Base-by-base conservation (phyloP, 2,329 filamentous ascomycete genomes). In the Coccinonectria pachysandricola region DNA sequence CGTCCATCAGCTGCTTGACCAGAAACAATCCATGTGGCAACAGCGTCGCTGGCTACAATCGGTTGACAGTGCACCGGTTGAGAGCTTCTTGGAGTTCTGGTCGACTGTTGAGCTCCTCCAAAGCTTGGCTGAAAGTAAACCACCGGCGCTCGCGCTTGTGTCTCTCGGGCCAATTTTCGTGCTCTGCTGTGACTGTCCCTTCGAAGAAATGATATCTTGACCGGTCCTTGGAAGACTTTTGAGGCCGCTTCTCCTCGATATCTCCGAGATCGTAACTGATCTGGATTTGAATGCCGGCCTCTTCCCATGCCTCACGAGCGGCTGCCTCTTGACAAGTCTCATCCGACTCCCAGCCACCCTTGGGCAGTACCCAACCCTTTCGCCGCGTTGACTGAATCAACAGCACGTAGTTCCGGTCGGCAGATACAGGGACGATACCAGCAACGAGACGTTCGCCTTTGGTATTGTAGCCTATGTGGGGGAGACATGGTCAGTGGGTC, bases 281-380 rank as follows among this genome's bases (percentile, higher is more conserved):
- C 32, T 73, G 79, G 56, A 88, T 82, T 46, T 81, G 68, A 48
- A 96, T 92, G 47, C 91, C 91, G 21, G 87, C 91, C 62, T 96
- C 91, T 62, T 96, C 91, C 91, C 91, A 96, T 35, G 91, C 91
- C 58, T 98, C 91, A 42, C 91, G 65, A 65, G 79, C 59, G 30
- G 91, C 91, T 31, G 91, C 83, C 53, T 88, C 73, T 36, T 80
- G 75, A 37, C 83, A 91, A 36, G 78, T 73, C 60, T 98, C 91
- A 57, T 98, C 91, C 17, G 76, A 79, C 57, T 98, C 91, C 87
- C 91, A 98, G 34, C 91, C 91, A 50, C 91, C 91, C 56, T 98
- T 98, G 34, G 91, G 91, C 32, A 98, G 68, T 21, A 98, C 91
- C 91, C 91, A 98, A 46, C 83, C 84, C 54, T 84, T 84, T 46